Percentiles rank a stretch among this genome's conserved stretches.
Evolutionary conservation across 208 protist species (phyloP).

Genomic region (Herpetomonas samuelpessoai): DNA sequence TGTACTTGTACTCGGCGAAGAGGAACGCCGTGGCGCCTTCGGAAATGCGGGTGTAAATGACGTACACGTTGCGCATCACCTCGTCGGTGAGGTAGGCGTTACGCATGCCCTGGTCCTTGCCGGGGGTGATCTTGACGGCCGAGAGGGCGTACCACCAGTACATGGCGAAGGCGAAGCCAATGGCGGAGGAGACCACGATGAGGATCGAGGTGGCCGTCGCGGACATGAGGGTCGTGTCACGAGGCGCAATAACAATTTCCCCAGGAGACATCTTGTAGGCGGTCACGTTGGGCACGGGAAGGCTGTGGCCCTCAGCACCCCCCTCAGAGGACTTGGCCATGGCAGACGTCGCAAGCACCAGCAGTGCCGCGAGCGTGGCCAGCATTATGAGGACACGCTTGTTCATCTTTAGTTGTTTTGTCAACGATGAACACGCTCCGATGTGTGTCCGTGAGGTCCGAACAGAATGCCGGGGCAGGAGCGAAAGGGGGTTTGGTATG

Average conservation of each 20-base stretch:
- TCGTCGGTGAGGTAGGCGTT: slow-evolving; percentile 75
- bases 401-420: slow-evolving; percentile 1
- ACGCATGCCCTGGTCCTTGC: slow-evolving; percentile 57
- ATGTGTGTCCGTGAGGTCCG: too few species aligned
- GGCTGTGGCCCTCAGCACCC: not conserved
- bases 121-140: slow-evolving; percentile 50
- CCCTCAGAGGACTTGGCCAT: not conserved
- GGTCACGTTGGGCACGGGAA: not conserved
- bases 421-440: too few species aligned
- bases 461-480: not conserved
- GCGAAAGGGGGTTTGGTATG: not conserved
- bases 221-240: slow-evolving; percentile 29
- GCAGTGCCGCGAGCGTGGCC: not conserved
- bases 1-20: slow-evolving; percentile 85
- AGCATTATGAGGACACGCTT: not conserved
- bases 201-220: slow-evolving; percentile 25
- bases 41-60: slow-evolving; percentile 76
- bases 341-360: not conserved
- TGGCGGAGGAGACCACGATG: slow-evolving; percentile 47
- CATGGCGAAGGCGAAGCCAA: slow-evolving; percentile 76
- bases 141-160: slow-evolving; percentile 81
- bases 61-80: slow-evolving; percentile 84
- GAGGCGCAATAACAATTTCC: not conserved
- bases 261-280: not conserved
- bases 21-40: slow-evolving; percentile 81